Percentiles rank a stretch among this genome's conserved stretches.
Conservation (phyloP, 495 filamentous ascomycete genomes). For the Melanomma pulvis-pyrius region DNA sequence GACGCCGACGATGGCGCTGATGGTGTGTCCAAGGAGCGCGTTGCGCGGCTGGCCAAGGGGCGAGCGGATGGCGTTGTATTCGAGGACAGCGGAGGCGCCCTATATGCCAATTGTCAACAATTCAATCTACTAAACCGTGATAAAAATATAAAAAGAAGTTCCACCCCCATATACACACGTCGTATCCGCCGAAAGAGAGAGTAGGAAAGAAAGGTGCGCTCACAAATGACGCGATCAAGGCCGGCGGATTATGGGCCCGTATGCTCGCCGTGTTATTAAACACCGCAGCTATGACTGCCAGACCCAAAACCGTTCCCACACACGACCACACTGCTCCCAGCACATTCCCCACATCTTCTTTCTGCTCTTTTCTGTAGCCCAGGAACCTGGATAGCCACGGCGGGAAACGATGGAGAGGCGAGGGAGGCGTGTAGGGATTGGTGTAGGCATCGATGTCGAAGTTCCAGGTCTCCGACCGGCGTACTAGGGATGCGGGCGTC, state of each 20-base stretch:
- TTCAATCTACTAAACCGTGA: background rate
- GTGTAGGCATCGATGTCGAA: constrained; percentile 43
- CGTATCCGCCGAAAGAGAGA: background rate
- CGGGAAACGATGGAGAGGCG: constrained; percentile 37
- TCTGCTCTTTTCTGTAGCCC: constrained; percentile 38
- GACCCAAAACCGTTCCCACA: constrained; percentile 41
- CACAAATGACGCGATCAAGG: constrained; percentile 40
- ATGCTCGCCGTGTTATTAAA: constrained; percentile 34
- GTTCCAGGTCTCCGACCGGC: constrained; percentile 18
- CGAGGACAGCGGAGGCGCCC: constrained; percentile 45
- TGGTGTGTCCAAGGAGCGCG: constrained; percentile 68
- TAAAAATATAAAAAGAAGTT: too few species aligned
- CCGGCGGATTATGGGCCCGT: constrained; percentile 35
- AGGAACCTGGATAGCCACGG: constrained; percentile 39
- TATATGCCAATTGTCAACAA: background rate
- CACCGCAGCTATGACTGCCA: constrained; percentile 37
- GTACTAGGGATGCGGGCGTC: background rate
- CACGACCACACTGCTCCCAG: constrained; percentile 37
- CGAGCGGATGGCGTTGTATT: constrained; percentile 61
- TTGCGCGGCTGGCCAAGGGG: constrained; percentile 85
- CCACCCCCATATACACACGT: background rate
- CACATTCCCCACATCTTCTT: constrained; percentile 38
- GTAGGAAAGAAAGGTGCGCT: background rate
- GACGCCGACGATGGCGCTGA: constrained; percentile 69
- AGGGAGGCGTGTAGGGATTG: constrained; percentile 40